Base-by-base conservation (phyloP, 1,139 yeast genomes). In the Hyphopichia pseudoburtonii region DNA sequence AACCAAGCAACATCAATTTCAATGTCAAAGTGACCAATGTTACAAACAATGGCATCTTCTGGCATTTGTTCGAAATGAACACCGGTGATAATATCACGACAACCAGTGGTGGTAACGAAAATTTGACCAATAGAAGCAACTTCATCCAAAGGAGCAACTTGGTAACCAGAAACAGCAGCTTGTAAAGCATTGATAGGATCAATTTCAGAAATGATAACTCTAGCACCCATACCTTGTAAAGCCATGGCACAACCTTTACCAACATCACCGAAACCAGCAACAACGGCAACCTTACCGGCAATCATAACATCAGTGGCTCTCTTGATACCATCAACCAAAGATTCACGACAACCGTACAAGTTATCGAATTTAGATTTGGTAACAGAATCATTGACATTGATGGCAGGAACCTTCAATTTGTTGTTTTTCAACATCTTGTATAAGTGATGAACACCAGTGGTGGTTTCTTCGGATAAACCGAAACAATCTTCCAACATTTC, bases 191-290 rank as follows among this genome's bases (percentile, higher is more conserved):
- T 92, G 76, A 92, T 92, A 64, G 99, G 99, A 72, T 92, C 99
- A 60, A 92, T 80, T 79, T 92, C 99, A 55, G 98, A 86, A 62
- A 92, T 87, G 54, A 94, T 80, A 57, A 92, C 99, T 73, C 97
- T 87, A 52, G 99, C 97, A 77, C 99, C 99, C 97, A 92, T 90
- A 64, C 95, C 92, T 76, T 90, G 87, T 62, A 94, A 83, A 56
- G 99, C 97, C 87, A 90, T 86, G 66, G 97, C 97, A 80, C 98
- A 92, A 72, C 99, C 99, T 80, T 92, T 92, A 78, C 99, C 99
- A 62, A 92, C 99, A 69, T 92, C 99, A 82, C 99, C 99, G 79
- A 83, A 92, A 73, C 99, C 99, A 48, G 97, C 97, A 60, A 92
- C 98, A 57, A 92, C 94, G 50, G 97, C 96, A 62, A 89, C 94